phyloP scores from a whole-genome alignment of 768 basidiomycete genomes.

The Podaxis sp. region DNA sequence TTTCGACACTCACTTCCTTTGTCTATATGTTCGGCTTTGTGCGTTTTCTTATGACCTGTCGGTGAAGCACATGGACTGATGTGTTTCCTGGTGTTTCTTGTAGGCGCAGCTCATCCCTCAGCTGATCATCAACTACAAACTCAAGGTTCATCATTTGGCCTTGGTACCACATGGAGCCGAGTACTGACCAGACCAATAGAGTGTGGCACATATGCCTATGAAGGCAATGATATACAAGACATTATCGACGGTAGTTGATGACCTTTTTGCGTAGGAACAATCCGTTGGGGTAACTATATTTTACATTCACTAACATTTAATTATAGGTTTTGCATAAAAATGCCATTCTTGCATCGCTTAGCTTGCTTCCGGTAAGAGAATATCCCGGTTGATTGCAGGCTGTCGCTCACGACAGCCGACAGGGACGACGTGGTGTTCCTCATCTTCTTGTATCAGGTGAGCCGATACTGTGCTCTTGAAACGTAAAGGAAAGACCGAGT shows the following conservation, averaged over 20 bases:
- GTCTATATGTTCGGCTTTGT: constrained; percentile 99
- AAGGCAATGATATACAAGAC: constrained; percentile 98
- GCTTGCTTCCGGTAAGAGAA: constrained; percentile 68
- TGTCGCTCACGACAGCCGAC: constrained; percentile 22
- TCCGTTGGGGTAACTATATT: constrained; percentile 14
- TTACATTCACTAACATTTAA: constrained; percentile 11
- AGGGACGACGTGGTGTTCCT: constrained; percentile 90
- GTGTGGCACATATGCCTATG: constrained; percentile 98
- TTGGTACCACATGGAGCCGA: constrained; percentile 16
- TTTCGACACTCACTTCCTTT: constrained; percentile 90
- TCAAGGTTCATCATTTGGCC: constrained; percentile 61
- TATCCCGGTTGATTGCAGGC: constrained; percentile 22
- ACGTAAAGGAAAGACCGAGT: constrained; percentile 14
- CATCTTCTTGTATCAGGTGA: constrained; percentile 88
- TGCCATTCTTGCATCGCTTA: constrained; percentile 92
- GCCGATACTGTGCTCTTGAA: constrained; percentile 24
- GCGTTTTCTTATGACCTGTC: constrained; percentile 35
- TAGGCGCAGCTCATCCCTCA: constrained; percentile 86
- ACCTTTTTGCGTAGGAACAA: constrained; percentile 80
- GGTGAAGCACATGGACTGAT: constrained; percentile 11
- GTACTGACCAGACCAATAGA: constrained; percentile 42
- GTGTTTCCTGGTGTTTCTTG: constrained; percentile 12
- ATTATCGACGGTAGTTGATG: constrained; percentile 87
- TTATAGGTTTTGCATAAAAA: constrained; percentile 87
- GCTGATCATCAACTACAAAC: constrained; percentile 95